These are phyloP conservation scores for Collybia mongolica DNA, from an alignment of 768 basidiomycete species.

Conservation along the genomic window DNA sequence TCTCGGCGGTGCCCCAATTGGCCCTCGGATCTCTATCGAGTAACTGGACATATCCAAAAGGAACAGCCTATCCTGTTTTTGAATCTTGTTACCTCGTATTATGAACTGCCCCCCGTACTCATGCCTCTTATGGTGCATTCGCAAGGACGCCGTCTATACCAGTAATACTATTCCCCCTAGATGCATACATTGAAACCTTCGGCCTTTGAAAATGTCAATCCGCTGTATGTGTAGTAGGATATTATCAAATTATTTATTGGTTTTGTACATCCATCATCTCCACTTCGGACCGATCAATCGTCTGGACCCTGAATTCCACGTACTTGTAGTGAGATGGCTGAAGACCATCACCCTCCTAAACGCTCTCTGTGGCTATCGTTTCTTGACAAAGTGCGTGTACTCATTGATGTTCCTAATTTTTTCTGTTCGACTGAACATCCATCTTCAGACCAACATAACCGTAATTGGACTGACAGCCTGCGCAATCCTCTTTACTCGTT, in stretches of 20 bases:
- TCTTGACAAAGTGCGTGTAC: constrained; percentile 35
- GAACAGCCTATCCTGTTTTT: too few relatives aligned
- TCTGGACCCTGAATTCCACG: background rate
- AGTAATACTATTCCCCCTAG: too few relatives aligned
- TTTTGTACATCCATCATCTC: background rate
- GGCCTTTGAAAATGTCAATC: too few relatives aligned
- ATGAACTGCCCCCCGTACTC: too few relatives aligned
- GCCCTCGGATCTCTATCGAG: constrained; percentile 77
- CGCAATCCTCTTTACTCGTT: constrained; percentile 58
- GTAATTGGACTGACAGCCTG: constrained; percentile 51
- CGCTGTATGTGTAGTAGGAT: background rate
- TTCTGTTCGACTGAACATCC: background rate
- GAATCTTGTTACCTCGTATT: too few relatives aligned
- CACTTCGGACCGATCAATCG: background rate
- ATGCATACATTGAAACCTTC: too few relatives aligned
- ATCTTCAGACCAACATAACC: constrained; percentile 52
- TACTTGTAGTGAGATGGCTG: constrained; percentile 5
- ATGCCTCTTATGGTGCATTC: too few relatives aligned
- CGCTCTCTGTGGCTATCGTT: constrained; percentile 29
- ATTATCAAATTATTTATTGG: background rate
- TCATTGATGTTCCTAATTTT: background rate
- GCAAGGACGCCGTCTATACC: too few relatives aligned
- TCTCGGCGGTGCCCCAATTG: constrained; percentile 50
- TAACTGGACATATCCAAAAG: constrained; percentile 25
- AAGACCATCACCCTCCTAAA: background rate